Evolutionary conservation across 371 early-diverging fungal species (phyloP).

Genomic region (Mortierella sp.): DNA sequence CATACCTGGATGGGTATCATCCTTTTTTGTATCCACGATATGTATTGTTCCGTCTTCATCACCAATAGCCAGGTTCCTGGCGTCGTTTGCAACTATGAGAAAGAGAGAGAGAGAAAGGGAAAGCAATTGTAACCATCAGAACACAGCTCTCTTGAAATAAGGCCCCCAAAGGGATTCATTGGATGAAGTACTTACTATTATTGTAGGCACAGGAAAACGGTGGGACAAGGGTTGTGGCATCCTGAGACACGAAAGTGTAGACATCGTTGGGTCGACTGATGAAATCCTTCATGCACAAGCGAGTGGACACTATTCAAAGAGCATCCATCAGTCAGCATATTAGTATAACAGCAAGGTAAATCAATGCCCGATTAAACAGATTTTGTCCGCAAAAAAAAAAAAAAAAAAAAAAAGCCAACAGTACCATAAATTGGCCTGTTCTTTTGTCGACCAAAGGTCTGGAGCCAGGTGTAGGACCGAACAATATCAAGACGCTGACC

Average conservation of each 20-base stretch:
- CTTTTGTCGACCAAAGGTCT: constrained; percentile 18
- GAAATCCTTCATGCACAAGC: constrained; percentile 35
- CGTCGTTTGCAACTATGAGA: constrained; percentile 36
- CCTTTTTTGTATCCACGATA: constrained; percentile 38
- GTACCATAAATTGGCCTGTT: constrained; percentile 32
- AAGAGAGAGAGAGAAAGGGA: too few relatives aligned
- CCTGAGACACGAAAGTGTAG: constrained; percentile 43
- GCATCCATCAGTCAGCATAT: neutral
- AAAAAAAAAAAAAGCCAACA: neutral
- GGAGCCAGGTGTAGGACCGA: constrained; percentile 20
- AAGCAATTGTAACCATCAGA: too few relatives aligned
- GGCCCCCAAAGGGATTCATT: too few relatives aligned
- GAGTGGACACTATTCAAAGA: constrained; percentile 25
- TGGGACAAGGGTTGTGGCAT: constrained; percentile 46
- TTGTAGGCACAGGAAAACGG: constrained; percentile 50
- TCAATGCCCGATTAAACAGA: neutral
- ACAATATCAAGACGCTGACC: constrained; percentile 16
- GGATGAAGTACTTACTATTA: constrained; percentile 14
- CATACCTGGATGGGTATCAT: constrained; percentile 36
- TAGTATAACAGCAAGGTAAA: too few relatives aligned
- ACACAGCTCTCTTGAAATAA: too few relatives aligned
- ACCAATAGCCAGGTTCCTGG: constrained; percentile 46
- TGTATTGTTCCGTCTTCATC: constrained; percentile 52
- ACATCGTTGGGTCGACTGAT: constrained; percentile 34
- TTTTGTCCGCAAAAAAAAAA: neutral